Conservation (phyloP, 2,329 filamentous ascomycete genomes). For the Penicillium fuscoglaucum region DNA sequence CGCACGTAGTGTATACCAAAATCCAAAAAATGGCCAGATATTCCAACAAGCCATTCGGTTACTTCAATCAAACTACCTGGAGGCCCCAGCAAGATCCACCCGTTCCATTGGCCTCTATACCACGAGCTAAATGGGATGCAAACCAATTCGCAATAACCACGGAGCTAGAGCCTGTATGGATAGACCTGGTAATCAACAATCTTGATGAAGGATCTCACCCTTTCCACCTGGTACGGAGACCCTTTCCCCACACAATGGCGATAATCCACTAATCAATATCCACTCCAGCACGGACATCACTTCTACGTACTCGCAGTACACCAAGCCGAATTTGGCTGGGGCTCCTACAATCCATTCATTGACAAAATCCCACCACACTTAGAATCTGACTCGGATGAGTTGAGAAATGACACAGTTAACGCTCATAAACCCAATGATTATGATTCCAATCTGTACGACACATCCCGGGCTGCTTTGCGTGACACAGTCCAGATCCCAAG, state of each 20-base stretch:
- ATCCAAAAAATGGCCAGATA: conserved; percentile 47
- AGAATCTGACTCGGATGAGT: conserved; percentile 8
- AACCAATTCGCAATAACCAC: conserved; percentile 44
- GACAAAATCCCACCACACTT: conserved; percentile 26
- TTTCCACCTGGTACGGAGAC: conserved; percentile 48
- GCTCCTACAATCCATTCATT: conserved; percentile 41
- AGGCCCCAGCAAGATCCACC: conserved; percentile 39
- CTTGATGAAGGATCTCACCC: conserved; percentile 53
- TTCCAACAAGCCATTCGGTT: conserved; percentile 47
- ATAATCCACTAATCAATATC: not conserved
- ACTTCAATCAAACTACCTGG: conserved; percentile 53
- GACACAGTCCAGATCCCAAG: conserved; percentile 58
- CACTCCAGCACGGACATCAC: conserved; percentile 36
- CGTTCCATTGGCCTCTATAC: conserved; percentile 37
- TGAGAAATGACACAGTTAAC: conserved; percentile 21
- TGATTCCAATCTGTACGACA: conserved; percentile 34
- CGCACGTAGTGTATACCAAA: conserved; percentile 50
- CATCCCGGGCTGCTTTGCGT: conserved; percentile 46
- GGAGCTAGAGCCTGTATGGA: conserved; percentile 39
- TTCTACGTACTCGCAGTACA: conserved; percentile 37
- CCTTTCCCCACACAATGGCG: not conserved
- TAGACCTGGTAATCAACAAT: conserved; percentile 54
- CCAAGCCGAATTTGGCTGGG: conserved; percentile 36
- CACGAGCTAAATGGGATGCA: conserved; percentile 42
- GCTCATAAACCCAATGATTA: conserved; percentile 12